Conservation (phyloP, 2,329 filamentous ascomycete genomes). For the Calycina herbarum region DNA sequence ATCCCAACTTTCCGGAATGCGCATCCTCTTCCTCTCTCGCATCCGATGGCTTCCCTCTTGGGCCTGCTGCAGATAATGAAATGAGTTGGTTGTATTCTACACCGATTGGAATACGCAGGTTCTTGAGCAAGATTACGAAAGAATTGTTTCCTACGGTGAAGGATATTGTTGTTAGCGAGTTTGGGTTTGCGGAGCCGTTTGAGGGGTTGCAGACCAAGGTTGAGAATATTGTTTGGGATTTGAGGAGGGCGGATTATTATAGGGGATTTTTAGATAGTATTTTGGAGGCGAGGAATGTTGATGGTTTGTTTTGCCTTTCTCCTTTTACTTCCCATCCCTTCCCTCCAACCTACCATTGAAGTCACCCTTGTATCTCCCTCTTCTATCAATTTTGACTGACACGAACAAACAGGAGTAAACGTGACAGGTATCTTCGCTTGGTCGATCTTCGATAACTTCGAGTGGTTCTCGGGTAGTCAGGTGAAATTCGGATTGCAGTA, state of each 20-base stretch:
- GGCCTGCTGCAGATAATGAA: conserved; percentile 44
- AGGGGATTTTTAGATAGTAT: conserved; percentile 68
- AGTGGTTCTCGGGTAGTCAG: conserved; percentile 43
- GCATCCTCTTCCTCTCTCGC: conserved; percentile 38
- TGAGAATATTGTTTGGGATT: conserved; percentile 64
- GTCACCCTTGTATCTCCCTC: too few relatives aligned
- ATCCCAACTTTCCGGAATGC: conserved; percentile 26
- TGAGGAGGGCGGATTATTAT: conserved; percentile 79
- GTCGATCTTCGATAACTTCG: conserved; percentile 68
- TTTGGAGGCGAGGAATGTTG: conserved; percentile 66
- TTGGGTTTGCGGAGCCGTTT: conserved; percentile 36
- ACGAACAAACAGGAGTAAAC: conserved; percentile 53
- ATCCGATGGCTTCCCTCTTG: conserved; percentile 46
- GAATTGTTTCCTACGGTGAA: conserved; percentile 42
- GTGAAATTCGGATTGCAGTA: conserved; percentile 34
- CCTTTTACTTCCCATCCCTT: neutral
- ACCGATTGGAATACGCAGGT: conserved; percentile 42
- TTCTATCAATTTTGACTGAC: neutral
- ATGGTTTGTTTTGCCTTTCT: conserved; percentile 43
- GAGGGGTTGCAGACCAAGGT: conserved; percentile 27
- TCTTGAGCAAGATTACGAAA: conserved; percentile 44
- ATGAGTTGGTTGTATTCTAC: conserved; percentile 45
- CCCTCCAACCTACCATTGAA: too few relatives aligned
- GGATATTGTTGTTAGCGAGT: conserved; percentile 32
- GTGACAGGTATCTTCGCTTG: conserved; percentile 83